Conservation (phyloP, 129 eudicot genomes). For the Glebionis coronaria region DNA sequence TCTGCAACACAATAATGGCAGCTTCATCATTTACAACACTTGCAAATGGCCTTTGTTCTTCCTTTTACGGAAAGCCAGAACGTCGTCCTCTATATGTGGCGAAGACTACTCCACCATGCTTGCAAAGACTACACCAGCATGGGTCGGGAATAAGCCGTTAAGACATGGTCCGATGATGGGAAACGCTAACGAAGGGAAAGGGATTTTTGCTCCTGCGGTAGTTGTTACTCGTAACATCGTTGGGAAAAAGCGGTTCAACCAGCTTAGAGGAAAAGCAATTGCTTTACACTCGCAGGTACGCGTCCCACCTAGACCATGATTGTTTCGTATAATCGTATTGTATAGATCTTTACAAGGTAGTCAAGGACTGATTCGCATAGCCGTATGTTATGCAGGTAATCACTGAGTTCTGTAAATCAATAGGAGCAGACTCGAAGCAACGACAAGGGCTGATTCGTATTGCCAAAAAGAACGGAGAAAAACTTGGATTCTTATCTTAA, state of each 20-base stretch:
- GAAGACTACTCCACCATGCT: constrained; percentile 49
- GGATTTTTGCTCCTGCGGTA: constrained; percentile 81
- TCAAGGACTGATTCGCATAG: too few relatives aligned
- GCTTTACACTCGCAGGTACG: constrained; percentile 97
- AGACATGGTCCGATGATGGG: constrained; percentile 66
- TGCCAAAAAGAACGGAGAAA: constrained; percentile 96
- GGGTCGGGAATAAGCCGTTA: constrained; percentile 41
- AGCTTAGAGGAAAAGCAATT: constrained; percentile 97
- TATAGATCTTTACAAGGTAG: background rate
- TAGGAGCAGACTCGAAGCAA: constrained; percentile 92
- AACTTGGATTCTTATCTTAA: constrained; percentile 80
- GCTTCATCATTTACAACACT: constrained; percentile 44
- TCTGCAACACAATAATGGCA: constrained; percentile 47
- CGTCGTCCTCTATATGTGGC: constrained; percentile 40
- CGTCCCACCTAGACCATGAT: too few relatives aligned
- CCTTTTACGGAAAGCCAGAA: constrained; percentile 70
- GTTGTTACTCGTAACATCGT: constrained; percentile 62
- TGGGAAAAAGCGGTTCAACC: constrained; percentile 91
- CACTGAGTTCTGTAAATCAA: constrained; percentile 90
- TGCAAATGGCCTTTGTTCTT: constrained; percentile 39
- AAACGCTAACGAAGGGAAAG: constrained; percentile 90
- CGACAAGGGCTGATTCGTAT: constrained; percentile 91
- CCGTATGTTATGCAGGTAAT: constrained; percentile 55
- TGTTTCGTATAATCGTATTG: background rate
- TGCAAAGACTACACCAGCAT: constrained; percentile 37